Evolutionary conservation across 768 basidiomycete species (phyloP), one percentile per base, ranked within the genome.

Genomic region (Pulveroboletus sp.): DNA sequence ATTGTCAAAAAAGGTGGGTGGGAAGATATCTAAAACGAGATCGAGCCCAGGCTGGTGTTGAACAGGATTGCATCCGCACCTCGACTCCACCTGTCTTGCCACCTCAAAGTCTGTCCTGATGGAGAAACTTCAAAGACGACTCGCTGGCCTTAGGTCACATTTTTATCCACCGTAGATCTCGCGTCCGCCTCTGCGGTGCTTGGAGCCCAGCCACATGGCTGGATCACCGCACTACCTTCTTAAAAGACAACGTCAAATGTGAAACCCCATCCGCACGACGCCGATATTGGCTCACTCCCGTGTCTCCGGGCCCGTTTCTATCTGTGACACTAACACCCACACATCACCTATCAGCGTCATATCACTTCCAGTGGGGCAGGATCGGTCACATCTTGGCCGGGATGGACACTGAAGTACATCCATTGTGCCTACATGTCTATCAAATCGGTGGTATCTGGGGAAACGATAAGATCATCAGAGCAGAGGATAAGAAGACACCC

Each of bases 381-480:
- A 49, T 21, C 17, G 27, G 27, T 29, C 27, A 29, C 5, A 27
- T 5, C 25, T n/a, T 14, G 16, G 36, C 32, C 14, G 24, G 31
- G 5, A 56, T 47, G 55, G 8, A 32, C 13, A 31, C 20, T 19
- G 48, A 50, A 16, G 21, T 46, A 8, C 40, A 12, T 21, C 50
- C 61, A 5, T 20, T 57, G 47, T 57, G 52, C 40, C 44, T 67
- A 12, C 66, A 67, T 33, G 49, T 67, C 41, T 67, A 67, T 43
- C 58, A 63, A 1, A 44, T 54, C 10, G 67, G 67, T 0, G 49
- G 63, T 16, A 45, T 67, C 13, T 63, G 64, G 51, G 44, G 59
- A 17, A 62, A 69, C 20, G 60, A 65, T 46, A 67, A 50, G 48
- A 47, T 67, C 40, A 36, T 67, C 51, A 58, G 47, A 38, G 63